These are phyloP conservation scores for Toxicodendron radicans DNA, from an alignment of 345 rosid species.

Conservation along the genomic window DNA sequence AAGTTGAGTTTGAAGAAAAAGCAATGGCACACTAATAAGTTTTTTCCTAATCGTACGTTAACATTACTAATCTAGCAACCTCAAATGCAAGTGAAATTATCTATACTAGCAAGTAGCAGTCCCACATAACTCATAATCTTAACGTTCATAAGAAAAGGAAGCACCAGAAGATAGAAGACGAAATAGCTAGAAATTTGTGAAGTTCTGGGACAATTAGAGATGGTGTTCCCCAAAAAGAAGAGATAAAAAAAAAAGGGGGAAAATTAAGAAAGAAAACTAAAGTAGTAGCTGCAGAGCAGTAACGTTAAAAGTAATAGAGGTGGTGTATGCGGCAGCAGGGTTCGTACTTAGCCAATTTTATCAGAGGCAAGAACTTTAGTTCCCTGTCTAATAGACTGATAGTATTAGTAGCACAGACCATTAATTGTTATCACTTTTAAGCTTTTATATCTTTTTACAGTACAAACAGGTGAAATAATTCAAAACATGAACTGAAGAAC, in stretches of 20 bases:
- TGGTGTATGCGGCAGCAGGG: constrained; percentile 1
- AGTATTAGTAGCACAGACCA: background rate
- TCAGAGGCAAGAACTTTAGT: constrained; percentile 24
- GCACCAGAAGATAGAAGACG: too few species aligned
- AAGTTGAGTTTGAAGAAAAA: too few species aligned
- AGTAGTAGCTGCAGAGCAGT: constrained; percentile 9
- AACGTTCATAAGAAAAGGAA: too few species aligned
- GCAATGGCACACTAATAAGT: too few species aligned
- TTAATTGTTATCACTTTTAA: constrained; percentile 1
- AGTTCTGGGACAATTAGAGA: too few species aligned
- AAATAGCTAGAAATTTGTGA: too few species aligned
- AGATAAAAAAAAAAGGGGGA: background rate
- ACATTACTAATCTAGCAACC: too few species aligned
- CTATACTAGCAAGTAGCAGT: too few species aligned
- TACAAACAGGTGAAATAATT: background rate
- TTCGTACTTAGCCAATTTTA: background rate
- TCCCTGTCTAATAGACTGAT: constrained; percentile 13
- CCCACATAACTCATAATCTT: too few species aligned
- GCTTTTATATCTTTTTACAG: background rate
- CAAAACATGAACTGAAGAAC: background rate
- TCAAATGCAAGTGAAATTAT: too few species aligned
- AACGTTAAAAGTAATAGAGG: constrained; percentile 23
- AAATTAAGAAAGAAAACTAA: constrained; percentile 10
- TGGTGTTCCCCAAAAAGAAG: too few species aligned
- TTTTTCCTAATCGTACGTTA: too few species aligned